Base-by-base conservation (phyloP, 768 basidiomycete species). In the Suillus alpinus region DNA sequence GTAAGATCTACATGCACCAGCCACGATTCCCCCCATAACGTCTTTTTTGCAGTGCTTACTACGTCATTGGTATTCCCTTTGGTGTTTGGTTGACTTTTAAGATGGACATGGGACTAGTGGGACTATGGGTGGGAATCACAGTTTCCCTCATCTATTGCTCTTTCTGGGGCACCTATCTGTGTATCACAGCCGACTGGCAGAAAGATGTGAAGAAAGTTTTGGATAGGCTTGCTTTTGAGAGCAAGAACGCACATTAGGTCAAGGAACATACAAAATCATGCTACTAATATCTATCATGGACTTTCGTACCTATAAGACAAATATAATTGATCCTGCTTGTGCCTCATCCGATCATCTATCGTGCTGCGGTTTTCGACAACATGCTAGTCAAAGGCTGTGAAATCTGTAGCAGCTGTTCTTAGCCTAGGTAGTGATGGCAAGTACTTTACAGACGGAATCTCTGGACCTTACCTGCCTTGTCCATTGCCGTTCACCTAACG, bases 71-170 rank as follows among this genome's bases (percentile, higher is more conserved):
- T 32, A 88, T 96, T 55, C 94, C 94, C 0, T 77, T 92, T 49
- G 95, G 92, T 14, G 74, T 94, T 56, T 91, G 83, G 74, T 85
- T 95, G 4, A 80, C 90, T 2, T 94, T 95, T 77, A 77, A 76
- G 56, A 71, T 69, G 12, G 71, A 77, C 40, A 79, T 83, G 71
- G 85, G 78, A 0, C 77, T 97, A 13, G 76, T 79, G 20, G 95
- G 95, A 0, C 81, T 97, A 16, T 97, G 94, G 95, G 79, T 89
- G 43, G 94, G 94, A 14, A 76, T 95, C 41, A 91, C 90, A 0
- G 69, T 83, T 5, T 85, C 89, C 1, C 77, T 93, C 26, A 75
- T 90, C 18, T 93, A 55, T 72, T 86, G 14, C 86, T 87, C 73
- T 77, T 79, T 4, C 47, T 49, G 26, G 47, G 84, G 84, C 3